phyloP scores from a whole-genome alignment of 352 stramenopile species.

The Thalassiosira ordinaria region DNA sequence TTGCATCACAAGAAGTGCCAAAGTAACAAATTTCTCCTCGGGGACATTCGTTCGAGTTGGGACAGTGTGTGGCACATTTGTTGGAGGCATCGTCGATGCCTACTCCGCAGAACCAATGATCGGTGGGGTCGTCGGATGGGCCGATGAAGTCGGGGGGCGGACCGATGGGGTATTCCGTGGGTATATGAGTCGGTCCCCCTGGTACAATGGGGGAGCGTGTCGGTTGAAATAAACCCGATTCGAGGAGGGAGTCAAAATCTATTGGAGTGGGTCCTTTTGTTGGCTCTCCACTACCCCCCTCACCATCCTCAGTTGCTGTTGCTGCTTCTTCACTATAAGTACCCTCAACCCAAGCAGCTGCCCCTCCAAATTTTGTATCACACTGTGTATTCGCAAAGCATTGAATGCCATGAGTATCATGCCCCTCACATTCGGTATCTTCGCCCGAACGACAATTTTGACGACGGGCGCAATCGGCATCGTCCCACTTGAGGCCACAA shows the following conservation, averaged over 20 bases:
- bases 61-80: conserved; percentile 14
- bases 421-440: conserved; percentile 8
- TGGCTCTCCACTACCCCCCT: background rate
- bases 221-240: background rate
- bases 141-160: conserved; percentile 6
- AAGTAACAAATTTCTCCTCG: conserved; percentile 24
- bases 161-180: conserved; percentile 22
- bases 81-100: conserved; percentile 11
- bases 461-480: conserved; percentile 15
- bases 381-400: conserved; percentile 29
- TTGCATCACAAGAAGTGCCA: conserved; percentile 15
- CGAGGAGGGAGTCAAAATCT: background rate
- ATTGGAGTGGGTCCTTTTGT: background rate
- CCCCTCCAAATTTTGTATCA: conserved; percentile 11
- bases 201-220: background rate
- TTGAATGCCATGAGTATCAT: conserved; percentile 12
- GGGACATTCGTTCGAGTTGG: conserved; percentile 10
- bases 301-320: background rate
- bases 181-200: background rate
- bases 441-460: conserved; percentile 44
- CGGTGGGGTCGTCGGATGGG: conserved; percentile 15
- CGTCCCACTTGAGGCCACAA: conserved; percentile 41
- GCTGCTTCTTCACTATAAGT: no score
- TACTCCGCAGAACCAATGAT: conserved; percentile 49
- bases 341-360: background rate